Conservation (phyloP, 768 basidiomycete genomes). For the Podaxis sp. region DNA sequence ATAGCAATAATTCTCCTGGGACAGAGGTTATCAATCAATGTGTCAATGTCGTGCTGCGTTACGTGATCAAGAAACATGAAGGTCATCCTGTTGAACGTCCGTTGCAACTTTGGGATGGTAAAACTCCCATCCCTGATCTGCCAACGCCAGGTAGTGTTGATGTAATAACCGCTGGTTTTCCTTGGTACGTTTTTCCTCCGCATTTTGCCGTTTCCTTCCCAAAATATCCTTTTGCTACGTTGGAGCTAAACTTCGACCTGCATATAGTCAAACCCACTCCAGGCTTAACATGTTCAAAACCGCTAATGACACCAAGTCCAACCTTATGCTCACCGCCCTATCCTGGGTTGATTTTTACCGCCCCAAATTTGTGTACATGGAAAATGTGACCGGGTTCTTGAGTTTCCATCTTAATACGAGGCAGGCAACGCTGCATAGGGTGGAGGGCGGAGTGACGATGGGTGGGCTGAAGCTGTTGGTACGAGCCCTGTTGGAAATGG, state of each 20-base stretch:
- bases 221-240: not conserved
- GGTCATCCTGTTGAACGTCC: conserved; percentile 42
- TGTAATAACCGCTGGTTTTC: conserved; percentile 69
- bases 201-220: not conserved
- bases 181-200: conserved; percentile 50
- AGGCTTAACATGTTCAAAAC: conserved; percentile 68
- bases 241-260: not conserved
- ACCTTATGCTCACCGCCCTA: conserved; percentile 61
- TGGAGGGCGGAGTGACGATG: conserved; percentile 66
- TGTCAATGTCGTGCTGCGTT: conserved; percentile 59
- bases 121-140: conserved; percentile 39
- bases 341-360: conserved; percentile 49
- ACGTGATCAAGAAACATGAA: conserved; percentile 52
- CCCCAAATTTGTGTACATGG: conserved; percentile 45
- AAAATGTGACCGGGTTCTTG: conserved; percentile 57
- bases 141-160: conserved; percentile 57
- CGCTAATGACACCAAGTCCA: conserved; percentile 67
- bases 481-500: conserved; percentile 62
- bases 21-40: conserved; percentile 70
- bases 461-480: conserved; percentile 73
- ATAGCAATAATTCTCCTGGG: conserved; percentile 52
- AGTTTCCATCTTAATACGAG: conserved; percentile 39
- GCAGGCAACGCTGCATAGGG: conserved; percentile 41
- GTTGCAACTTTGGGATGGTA: conserved; percentile 37
- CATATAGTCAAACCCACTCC: conserved; percentile 60